Evolutionary conservation across 345 rosid species (phyloP), one percentile per base, ranked within the genome.

Genomic region (Aquilaria yunnanensis): DNA sequence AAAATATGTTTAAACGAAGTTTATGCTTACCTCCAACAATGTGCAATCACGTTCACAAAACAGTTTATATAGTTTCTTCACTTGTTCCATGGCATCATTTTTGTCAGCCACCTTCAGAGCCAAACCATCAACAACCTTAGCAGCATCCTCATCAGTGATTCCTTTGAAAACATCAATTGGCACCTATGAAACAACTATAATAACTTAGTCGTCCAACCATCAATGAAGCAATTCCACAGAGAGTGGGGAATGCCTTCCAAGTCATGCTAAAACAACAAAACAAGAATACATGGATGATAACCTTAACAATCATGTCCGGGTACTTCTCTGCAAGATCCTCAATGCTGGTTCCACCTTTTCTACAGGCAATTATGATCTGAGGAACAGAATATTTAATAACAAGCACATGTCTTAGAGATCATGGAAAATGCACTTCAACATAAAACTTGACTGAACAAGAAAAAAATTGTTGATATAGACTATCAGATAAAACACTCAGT

Each of bases 311-410:
- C 96, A 95, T 87, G 74, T 91, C 86, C 50, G 98, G 99, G 72
- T 82, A 95, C 70, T 95, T 95, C 77, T 91, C 98, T 12, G 98
- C 98, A 59, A 95, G 98, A 74, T 95, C 99, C 77, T 95, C 99
- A 74, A 95, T 95, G 78, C 99, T 91, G 80, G 99, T 95, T 68
- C 99, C 98, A 59, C 98, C 99, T 70, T 91, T 89, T 54, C 84
- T 89, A 69, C 98, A 95, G 59, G 96, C 90, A 71, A 95, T 95
- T 55, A 95, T 95, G 60, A 95, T 73, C 99, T 95, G 85, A 62
- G 67, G 81, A 68, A 49, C 48, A 65, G 47, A n/a, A 73, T 23
- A 1, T 54, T 23, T 9, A 55, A 48, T 33, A 47, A 57, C 1
- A 59, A 64, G 14, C 34, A 56, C 47, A 61, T 30, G 53, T 60